phyloP scores from a whole-genome alignment of 805 yeast species.

The Starmerella etchellsii region DNA sequence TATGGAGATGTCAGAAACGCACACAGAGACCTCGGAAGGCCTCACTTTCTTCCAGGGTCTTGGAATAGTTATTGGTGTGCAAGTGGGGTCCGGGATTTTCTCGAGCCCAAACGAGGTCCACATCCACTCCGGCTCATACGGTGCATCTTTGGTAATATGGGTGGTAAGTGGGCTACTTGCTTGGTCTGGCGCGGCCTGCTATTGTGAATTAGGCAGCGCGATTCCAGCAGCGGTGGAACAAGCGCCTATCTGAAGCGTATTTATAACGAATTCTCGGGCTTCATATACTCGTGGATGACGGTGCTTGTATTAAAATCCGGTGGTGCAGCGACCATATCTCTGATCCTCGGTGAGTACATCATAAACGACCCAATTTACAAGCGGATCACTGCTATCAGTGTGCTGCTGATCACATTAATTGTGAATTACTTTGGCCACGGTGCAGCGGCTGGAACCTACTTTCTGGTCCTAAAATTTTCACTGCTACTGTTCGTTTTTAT shows the following conservation, averaged over 20 bases:
- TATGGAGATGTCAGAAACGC: neutral
- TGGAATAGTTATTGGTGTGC: constrained; percentile 31
- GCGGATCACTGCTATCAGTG: constrained; percentile 26
- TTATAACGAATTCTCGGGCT: constrained; percentile 29
- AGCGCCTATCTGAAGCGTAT: constrained; percentile 30
- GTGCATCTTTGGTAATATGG: constrained; percentile 30
- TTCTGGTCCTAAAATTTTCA: constrained; percentile 27
- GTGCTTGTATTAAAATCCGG: constrained; percentile 32
- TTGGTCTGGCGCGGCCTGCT: constrained; percentile 35
- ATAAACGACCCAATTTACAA: constrained; percentile 21
- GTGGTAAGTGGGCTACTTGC: constrained; percentile 30
- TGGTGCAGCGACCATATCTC: constrained; percentile 30
- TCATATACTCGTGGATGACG: constrained; percentile 31
- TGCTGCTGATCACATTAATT: constrained; percentile 20
- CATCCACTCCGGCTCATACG: constrained; percentile 29
- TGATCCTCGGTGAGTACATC: constrained; percentile 30
- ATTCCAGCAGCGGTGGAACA: constrained; percentile 33
- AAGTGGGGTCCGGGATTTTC: constrained; percentile 35
- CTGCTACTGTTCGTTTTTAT: constrained; percentile 22
- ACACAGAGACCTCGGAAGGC: too few species aligned
- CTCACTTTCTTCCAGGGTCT: constrained; percentile 28
- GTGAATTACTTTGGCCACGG: constrained; percentile 27
- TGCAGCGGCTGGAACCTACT: constrained; percentile 26
- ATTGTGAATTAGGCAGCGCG: constrained; percentile 32
- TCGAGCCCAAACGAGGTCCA: constrained; percentile 32